These are phyloP conservation scores for Coemansia sp. DNA, from an alignment of 192 early-diverging fungal species.

Conservation along the genomic window DNA sequence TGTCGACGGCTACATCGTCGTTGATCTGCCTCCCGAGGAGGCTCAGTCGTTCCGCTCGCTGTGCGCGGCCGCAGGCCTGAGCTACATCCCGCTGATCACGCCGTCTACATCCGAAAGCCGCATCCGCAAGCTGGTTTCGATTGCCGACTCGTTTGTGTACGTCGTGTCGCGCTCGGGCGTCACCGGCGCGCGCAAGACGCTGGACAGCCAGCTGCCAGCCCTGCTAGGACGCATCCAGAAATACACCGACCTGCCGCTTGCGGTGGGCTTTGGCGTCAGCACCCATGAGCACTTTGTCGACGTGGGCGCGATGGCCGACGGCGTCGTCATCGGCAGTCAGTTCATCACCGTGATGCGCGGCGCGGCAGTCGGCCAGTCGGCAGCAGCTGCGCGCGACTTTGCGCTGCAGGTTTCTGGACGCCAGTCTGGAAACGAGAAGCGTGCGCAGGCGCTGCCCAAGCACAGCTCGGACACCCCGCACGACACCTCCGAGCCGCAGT, in stretches of 20 bases:
- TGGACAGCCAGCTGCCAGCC: slow-evolving; percentile 68
- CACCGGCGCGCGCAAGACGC: slow-evolving; percentile 75
- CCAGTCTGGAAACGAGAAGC: slow-evolving; percentile 17
- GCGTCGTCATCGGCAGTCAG: slow-evolving; percentile 93
- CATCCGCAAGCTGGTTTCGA: slow-evolving; percentile 70
- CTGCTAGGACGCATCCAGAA: slow-evolving; percentile 78
- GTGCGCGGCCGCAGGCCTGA: slow-evolving; percentile 71
- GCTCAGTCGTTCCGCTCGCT: slow-evolving; percentile 79
- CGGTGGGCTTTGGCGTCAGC: slow-evolving; percentile 96
- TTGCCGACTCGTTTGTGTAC: slow-evolving; percentile 95
- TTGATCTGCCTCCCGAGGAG: slow-evolving; percentile 98
- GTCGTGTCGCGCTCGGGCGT: slow-evolving; percentile 93
- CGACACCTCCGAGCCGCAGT: slow-evolving; percentile 32
- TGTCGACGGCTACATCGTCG: slow-evolving; percentile 94
- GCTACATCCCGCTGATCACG: slow-evolving; percentile 88
- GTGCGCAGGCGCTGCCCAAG: slow-evolving; percentile 28
- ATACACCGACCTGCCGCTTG: slow-evolving; percentile 79
- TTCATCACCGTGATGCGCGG: slow-evolving; percentile 81
- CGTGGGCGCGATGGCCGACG: slow-evolving; percentile 86
- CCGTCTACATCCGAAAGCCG: slow-evolving; percentile 89
- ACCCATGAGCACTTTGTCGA: slow-evolving; percentile 83
- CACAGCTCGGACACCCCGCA: slow-evolving; percentile 9
- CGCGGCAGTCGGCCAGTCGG: slow-evolving; percentile 49
- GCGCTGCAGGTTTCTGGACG: slow-evolving; percentile 59
- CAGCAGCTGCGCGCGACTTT: slow-evolving; percentile 54